These are phyloP conservation scores for Physcomitrellopsis africana DNA, from an alignment of 225 moss, liverwort and hornwort genomes.

Conservation along the genomic window DNA sequence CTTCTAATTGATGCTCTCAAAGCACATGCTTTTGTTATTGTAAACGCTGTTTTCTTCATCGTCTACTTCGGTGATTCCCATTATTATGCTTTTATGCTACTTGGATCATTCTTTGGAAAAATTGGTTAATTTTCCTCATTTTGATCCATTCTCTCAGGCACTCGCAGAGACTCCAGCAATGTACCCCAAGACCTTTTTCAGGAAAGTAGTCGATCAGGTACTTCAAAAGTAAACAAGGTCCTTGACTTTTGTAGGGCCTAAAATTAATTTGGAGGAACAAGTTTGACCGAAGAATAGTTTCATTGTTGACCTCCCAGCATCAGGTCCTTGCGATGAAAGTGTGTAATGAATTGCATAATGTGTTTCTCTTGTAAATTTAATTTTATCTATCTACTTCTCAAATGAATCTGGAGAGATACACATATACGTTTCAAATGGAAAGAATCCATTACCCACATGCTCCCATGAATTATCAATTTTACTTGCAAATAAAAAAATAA, in stretches of 20 bases:
- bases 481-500: too few relatives aligned
- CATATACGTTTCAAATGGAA: too few relatives aligned
- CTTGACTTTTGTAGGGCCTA: slow-evolving; percentile 23
- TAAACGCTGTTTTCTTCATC: background rate
- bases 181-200: slow-evolving; percentile 73
- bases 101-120: background rate
- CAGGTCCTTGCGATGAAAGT: slow-evolving; percentile 16
- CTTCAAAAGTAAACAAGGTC: slow-evolving; percentile 30
- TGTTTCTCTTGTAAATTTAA: background rate
- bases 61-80: slow-evolving; percentile 3
- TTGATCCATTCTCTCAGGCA: slow-evolving; percentile 54
- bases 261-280: slow-evolving; percentile 1
- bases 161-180: slow-evolving; percentile 80
- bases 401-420: too few relatives aligned
- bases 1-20: slow-evolving; percentile 6
- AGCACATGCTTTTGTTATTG: slow-evolving; percentile 8
- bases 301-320: background rate
- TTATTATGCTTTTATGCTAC: background rate
- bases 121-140: slow-evolving; percentile 14
- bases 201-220: slow-evolving; percentile 67
- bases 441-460: too few relatives aligned
- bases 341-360: background rate
- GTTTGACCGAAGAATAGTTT: background rate
- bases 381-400: too few relatives aligned
- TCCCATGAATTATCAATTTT: too few relatives aligned